Conservation (phyloP, 495 filamentous ascomycete genomes). For the Aspergillus homomorphus region DNA sequence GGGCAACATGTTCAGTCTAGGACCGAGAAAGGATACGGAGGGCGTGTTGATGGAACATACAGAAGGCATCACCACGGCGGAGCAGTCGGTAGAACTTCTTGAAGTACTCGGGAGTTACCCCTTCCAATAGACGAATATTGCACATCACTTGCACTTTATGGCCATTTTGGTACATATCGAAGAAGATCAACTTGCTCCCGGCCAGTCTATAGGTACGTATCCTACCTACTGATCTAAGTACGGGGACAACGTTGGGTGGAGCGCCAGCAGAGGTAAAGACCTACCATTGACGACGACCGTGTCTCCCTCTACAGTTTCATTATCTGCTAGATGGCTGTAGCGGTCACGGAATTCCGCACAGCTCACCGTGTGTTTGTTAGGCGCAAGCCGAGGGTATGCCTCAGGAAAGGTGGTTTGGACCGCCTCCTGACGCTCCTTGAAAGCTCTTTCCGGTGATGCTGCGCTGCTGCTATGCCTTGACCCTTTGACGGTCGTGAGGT, state of each 20-base stretch:
- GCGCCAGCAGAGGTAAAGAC: slow-evolving; percentile 28
- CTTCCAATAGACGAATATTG: slow-evolving; percentile 57
- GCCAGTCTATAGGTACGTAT: slow-evolving; percentile 56
- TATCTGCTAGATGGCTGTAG: slow-evolving; percentile 38
- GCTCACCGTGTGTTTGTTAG: slow-evolving; percentile 31
- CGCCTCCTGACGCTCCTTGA: slow-evolving; percentile 50
- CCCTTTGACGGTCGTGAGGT: neutral
- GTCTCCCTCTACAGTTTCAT: slow-evolving; percentile 46
- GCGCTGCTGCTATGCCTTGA: slow-evolving; percentile 29
- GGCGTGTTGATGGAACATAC: slow-evolving; percentile 45
- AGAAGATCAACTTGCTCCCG: slow-evolving; percentile 75
- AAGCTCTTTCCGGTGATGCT: slow-evolving; percentile 36
- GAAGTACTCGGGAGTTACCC: slow-evolving; percentile 47
- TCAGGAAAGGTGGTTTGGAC: slow-evolving; percentile 42
- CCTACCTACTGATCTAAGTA: slow-evolving; percentile 63
- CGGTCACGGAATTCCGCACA: slow-evolving; percentile 37
- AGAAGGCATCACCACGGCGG: slow-evolving; percentile 73
- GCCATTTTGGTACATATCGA: slow-evolving; percentile 72
- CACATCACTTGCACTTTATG: slow-evolving; percentile 69
- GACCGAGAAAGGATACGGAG: neutral
- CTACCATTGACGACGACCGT: slow-evolving; percentile 46
- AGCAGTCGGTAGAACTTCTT: slow-evolving; percentile 56
- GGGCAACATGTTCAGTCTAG: slow-evolving; percentile 19
- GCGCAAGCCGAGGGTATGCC: slow-evolving; percentile 50
- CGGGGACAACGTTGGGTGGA: slow-evolving; percentile 21